Base-by-base conservation (phyloP, 2,329 filamentous ascomycete genomes). In the Hypoxylon sp. region DNA sequence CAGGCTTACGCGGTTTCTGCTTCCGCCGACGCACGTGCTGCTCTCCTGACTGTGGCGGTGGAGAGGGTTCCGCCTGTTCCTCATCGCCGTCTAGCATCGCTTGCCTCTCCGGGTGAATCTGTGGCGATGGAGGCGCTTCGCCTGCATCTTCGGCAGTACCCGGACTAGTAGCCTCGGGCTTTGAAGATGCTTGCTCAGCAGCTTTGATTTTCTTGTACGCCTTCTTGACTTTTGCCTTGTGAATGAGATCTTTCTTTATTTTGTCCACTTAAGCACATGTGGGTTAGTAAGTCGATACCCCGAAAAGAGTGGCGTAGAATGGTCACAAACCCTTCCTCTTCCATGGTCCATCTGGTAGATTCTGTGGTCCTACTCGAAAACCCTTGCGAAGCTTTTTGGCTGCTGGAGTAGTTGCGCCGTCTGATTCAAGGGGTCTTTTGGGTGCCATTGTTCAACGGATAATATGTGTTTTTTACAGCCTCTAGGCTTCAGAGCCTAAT, bases 151-250 rank as follows among this genome's bases (percentile, higher is more conserved):
- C 71, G 38, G 70, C 55, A 56, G 28, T 59, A 53, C 36, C 52
- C 60, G 50, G 65, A 69, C 17, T 75, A 55, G 38, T 72, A 61
- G 41, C 57, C 52, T 60, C 61, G 43, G 67, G 61, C 36, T 68
- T 66, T 25, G 67, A 62, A 62, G 71, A 65, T 14, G 59, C 67
- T 51, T 78, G 70, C 64, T 81, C 78, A 56, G 83, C 79, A 28
- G 89, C 89, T 80, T 94, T 95, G 70, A 97, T 84, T 80, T 97
- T 98, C 69, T 91, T 92, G 78, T 97, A 98, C 45, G 92, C 88
- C 80, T 97, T 97, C 81, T 95, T 96, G 69, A 97, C 86, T 80
- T 98, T 97, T 67, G 94, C 94, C 79, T 96, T 97, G 79, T 94
- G 89, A 75, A 98, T 98, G 61, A 97, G 83, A 72, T 92, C 89